Conservation (phyloP, 352 stramenopile species). For the Phytophthora gonapodyides region DNA sequence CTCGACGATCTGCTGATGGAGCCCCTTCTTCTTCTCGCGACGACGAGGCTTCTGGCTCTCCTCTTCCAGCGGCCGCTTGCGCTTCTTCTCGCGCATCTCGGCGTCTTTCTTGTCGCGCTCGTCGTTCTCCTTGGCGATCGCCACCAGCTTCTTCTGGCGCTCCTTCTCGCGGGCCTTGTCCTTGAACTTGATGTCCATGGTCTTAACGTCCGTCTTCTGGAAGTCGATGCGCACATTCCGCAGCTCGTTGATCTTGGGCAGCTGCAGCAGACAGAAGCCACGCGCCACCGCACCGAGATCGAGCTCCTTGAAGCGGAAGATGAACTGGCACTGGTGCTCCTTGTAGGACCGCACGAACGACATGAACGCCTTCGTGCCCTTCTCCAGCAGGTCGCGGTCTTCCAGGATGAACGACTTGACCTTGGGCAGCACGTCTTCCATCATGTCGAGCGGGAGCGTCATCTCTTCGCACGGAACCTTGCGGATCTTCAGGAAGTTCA, state of each 20-base stretch:
- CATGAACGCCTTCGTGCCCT: conserved; percentile 98
- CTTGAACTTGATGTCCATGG: conserved; percentile 93
- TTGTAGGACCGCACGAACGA: conserved; percentile 99
- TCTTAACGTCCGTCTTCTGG: conserved; percentile 86
- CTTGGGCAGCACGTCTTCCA: conserved; percentile 86
- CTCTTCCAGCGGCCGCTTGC: conserved; percentile 59
- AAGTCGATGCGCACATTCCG: conserved; percentile 88
- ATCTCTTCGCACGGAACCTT: conserved; percentile 93
- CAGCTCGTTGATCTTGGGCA: conserved; percentile 89
- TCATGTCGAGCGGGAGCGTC: conserved; percentile 57
- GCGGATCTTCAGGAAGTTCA: conserved; percentile 96
- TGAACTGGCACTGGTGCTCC: conserved; percentile 98
- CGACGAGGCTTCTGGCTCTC: conserved; percentile 75
- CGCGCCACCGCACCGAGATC: conserved; percentile 93
- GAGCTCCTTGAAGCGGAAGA: conserved; percentile 98
- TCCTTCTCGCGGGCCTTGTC: conserved; percentile 97
- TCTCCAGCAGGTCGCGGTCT: conserved; percentile 98
- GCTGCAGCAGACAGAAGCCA: conserved; percentile 81
- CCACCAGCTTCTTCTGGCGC: conserved; percentile 94
- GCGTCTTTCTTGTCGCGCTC: conserved; percentile 60
- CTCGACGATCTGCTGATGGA: conserved; percentile 97
- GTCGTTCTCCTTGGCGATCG: conserved; percentile 75
- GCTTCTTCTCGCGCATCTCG: conserved; percentile 56
- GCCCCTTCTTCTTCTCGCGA: conserved; percentile 96
- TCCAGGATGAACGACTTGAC: conserved; percentile 90